phyloP scores from a whole-genome alignment of 2,329 filamentous ascomycete genomes.

The Fusarium tupiense region DNA sequence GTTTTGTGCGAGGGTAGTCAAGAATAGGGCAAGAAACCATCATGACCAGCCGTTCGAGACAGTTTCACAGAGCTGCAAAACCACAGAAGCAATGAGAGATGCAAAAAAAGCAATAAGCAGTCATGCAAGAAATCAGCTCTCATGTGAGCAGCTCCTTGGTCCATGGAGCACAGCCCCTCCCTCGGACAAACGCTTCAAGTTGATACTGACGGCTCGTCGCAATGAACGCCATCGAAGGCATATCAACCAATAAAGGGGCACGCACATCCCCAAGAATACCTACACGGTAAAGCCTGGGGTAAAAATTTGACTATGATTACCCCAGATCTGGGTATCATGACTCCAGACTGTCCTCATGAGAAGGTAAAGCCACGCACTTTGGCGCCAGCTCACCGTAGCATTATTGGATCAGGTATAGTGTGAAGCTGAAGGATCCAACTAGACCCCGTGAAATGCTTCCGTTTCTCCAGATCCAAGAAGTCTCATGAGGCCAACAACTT shows the following conservation, averaged over 20 bases:
- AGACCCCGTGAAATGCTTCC: slow-evolving; percentile 12
- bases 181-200: slow-evolving; percentile 21
- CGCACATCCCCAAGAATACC: slow-evolving; percentile 14
- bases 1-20: background rate
- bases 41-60: slow-evolving; percentile 6
- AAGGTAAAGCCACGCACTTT: slow-evolving; percentile 15
- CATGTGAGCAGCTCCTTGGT: slow-evolving; percentile 26
- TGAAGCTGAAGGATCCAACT: background rate
- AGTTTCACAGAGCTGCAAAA: background rate
- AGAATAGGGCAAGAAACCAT: slow-evolving; percentile 9
- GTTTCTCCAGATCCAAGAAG: slow-evolving; percentile 19
- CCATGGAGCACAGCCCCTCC: slow-evolving; percentile 12
- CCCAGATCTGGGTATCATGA: slow-evolving; percentile 20
- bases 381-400: background rate
- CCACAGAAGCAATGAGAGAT: background rate
- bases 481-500: slow-evolving; percentile 25
- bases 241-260: slow-evolving; percentile 16
- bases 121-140: slow-evolving; percentile 7
- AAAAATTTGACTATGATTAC: slow-evolving; percentile 11
- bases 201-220: slow-evolving; percentile 4
- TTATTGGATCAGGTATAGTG: slow-evolving; percentile 9
- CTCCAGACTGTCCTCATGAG: slow-evolving; percentile 9
- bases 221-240: slow-evolving; percentile 7
- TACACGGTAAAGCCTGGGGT: slow-evolving; percentile 7
- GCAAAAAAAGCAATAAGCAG: background rate